phyloP scores from a whole-genome alignment of 2,329 filamentous ascomycete genomes.

The Aspergillus carbonarius region DNA sequence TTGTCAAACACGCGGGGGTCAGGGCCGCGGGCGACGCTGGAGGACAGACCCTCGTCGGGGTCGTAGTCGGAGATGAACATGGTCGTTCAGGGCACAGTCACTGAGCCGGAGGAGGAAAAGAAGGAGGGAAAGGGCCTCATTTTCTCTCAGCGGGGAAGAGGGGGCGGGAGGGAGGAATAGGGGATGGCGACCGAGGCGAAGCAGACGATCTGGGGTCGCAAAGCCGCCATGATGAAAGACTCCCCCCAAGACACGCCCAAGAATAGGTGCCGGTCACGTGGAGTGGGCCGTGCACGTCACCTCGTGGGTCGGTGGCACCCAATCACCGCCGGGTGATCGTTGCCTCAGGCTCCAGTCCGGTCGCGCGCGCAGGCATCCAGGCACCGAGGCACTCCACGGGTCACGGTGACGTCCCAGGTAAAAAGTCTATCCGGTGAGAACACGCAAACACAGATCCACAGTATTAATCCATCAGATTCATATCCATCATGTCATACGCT shows the following conservation, averaged over 20 bases:
- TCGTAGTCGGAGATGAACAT: constrained; percentile 1
- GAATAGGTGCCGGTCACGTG: background rate
- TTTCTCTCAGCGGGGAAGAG: background rate
- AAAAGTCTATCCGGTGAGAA: background rate
- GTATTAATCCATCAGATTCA: background rate
- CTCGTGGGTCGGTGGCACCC: constrained; percentile 1
- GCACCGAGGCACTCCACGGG: background rate
- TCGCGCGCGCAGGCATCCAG: background rate
- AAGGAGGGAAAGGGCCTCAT: background rate
- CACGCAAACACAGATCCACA: background rate
- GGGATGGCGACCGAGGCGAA: background rate
- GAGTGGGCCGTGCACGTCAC: background rate
- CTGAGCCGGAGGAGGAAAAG: background rate
- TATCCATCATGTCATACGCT: background rate
- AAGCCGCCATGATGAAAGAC: background rate
- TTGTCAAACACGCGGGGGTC: background rate
- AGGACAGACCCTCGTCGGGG: background rate
- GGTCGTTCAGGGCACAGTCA: background rate
- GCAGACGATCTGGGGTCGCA: background rate
- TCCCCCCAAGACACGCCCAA: background rate
- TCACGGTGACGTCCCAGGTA: background rate
- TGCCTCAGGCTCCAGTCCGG: background rate
- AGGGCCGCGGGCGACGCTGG: constrained; percentile 1
- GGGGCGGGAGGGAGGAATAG: background rate
- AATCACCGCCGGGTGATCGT: background rate